phyloP scores from a whole-genome alignment of 129 eudicot species.

The Pseudognaphalium luteoalbum region DNA sequence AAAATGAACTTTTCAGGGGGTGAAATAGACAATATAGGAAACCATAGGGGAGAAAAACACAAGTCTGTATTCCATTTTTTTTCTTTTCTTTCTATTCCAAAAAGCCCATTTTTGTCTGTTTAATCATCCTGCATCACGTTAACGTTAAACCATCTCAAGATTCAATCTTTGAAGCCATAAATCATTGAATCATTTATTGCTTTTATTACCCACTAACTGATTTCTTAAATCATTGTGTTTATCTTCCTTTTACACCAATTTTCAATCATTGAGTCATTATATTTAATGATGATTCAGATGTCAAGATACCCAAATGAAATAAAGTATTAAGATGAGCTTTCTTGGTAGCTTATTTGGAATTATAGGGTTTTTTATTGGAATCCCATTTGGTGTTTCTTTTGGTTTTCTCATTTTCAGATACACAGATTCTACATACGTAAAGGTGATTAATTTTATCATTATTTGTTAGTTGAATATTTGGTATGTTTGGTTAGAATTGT shows the following conservation, averaged over 20 bases:
- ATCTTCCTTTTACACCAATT: slow-evolving; percentile 29
- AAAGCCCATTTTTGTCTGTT: slow-evolving; percentile 28
- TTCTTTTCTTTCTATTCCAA: not conserved
- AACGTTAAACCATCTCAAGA: slow-evolving; percentile 36
- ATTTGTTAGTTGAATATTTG: not conserved
- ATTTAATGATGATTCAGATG: slow-evolving; percentile 8
- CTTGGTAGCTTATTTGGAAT: slow-evolving; percentile 52
- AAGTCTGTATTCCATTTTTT: not conserved
- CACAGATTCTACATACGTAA: slow-evolving; percentile 49
- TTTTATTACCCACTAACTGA: slow-evolving; percentile 13
- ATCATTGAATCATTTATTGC: slow-evolving; percentile 14
- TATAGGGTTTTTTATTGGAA: slow-evolving; percentile 61
- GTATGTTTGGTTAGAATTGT: slow-evolving; percentile 4
- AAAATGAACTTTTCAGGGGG: not conserved
- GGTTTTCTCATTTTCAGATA: slow-evolving; percentile 52
- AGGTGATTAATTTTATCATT: slow-evolving; percentile 38
- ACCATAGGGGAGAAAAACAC: not conserved
- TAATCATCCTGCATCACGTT: slow-evolving; percentile 36
- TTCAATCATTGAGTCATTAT: slow-evolving; percentile 19
- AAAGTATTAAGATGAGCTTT: slow-evolving; percentile 43
- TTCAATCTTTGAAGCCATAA: slow-evolving; percentile 36
- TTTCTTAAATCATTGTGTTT: slow-evolving; percentile 20
- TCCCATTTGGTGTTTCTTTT: slow-evolving; percentile 53
- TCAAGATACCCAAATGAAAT: slow-evolving; percentile 29
- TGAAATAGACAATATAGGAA: not conserved